These are phyloP conservation scores for Spathaspora sp. DNA, from an alignment of 805 yeast species.

Conservation along the genomic window DNA sequence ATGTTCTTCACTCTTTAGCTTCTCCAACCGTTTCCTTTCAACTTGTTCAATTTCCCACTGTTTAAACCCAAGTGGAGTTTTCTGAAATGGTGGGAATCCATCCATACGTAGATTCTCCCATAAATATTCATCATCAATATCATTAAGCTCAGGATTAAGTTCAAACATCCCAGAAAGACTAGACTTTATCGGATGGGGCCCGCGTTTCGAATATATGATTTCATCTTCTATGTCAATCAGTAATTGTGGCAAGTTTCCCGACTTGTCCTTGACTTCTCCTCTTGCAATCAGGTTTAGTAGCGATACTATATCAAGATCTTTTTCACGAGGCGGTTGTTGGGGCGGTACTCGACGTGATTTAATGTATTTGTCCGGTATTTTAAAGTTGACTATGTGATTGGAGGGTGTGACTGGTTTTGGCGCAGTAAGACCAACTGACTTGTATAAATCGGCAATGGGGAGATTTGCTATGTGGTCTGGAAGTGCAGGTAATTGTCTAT, in stretches of 20 bases:
- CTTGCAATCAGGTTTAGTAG: background rate
- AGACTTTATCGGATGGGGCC: slow-evolving; percentile 30
- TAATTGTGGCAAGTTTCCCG: background rate
- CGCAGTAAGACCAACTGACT: background rate
- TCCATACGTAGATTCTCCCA: slow-evolving; percentile 37
- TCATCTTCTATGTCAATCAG: background rate
- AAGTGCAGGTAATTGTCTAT: background rate
- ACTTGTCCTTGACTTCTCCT: background rate
- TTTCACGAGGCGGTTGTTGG: background rate
- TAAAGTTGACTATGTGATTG: background rate
- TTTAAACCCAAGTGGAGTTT: slow-evolving; percentile 25
- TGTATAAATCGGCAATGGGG: background rate
- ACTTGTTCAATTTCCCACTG: slow-evolving; percentile 30
- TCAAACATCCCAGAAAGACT: slow-evolving; percentile 38
- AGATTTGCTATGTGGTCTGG: background rate
- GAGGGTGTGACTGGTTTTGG: background rate
- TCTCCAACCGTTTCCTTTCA: slow-evolving; percentile 13
- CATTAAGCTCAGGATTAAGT: slow-evolving; percentile 29
- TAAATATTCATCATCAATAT: slow-evolving; percentile 36
- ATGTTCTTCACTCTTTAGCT: background rate
- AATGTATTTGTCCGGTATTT: background rate
- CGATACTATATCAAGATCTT: background rate
- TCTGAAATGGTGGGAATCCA: slow-evolving; percentile 34
- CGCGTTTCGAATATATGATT: background rate
- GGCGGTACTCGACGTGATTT: background rate